Evolutionary conservation across 2,329 filamentous ascomycete genomes (phyloP).

Genomic region (Phaeosphaeria sp.): DNA sequence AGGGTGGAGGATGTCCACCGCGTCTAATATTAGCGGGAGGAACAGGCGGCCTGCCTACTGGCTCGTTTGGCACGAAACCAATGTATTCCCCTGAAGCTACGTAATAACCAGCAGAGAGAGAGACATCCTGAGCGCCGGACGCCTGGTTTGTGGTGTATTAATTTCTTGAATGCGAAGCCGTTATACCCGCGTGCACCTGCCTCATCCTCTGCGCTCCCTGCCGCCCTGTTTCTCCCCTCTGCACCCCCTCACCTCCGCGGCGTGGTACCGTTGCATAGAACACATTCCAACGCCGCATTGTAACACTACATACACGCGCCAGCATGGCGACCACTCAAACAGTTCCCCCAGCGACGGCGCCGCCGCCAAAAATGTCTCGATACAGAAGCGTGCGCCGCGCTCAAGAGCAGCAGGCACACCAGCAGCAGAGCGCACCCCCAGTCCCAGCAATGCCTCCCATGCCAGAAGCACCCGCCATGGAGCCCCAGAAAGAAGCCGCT

Average conservation of each 20-base stretch:
- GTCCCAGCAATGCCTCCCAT: slow-evolving; percentile 27
- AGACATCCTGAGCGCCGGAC: slow-evolving; percentile 8
- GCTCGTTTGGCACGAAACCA: slow-evolving; percentile 11
- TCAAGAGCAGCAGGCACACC: slow-evolving; percentile 40
- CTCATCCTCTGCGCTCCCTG: slow-evolving; percentile 10
- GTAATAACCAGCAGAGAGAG: slow-evolving; percentile 4
- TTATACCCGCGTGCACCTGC: slow-evolving; percentile 29
- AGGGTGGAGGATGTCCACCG: neutral
- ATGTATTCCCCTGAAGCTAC: slow-evolving; percentile 14
- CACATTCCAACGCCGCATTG: slow-evolving; percentile 22
- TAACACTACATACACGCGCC: slow-evolving; percentile 24
- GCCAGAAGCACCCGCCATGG: slow-evolving; percentile 31
- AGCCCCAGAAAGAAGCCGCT: slow-evolving; percentile 24
- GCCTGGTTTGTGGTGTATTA: slow-evolving; percentile 18
- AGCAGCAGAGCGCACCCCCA: slow-evolving; percentile 18
- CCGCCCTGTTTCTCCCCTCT: neutral
- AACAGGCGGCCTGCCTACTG: slow-evolving; percentile 4
- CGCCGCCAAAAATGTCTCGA: slow-evolving; percentile 59
- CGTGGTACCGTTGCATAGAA: slow-evolving; percentile 28
- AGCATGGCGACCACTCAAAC: slow-evolving; percentile 42
- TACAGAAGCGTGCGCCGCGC: slow-evolving; percentile 64
- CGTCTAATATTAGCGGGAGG: slow-evolving; percentile 15
- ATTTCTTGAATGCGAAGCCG: slow-evolving; percentile 21
- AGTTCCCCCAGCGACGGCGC: slow-evolving; percentile 27
- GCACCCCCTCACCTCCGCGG: slow-evolving; percentile 7